Base-by-base conservation (phyloP, 2,329 filamentous ascomycete genomes). In the Phialophora expanda region DNA sequence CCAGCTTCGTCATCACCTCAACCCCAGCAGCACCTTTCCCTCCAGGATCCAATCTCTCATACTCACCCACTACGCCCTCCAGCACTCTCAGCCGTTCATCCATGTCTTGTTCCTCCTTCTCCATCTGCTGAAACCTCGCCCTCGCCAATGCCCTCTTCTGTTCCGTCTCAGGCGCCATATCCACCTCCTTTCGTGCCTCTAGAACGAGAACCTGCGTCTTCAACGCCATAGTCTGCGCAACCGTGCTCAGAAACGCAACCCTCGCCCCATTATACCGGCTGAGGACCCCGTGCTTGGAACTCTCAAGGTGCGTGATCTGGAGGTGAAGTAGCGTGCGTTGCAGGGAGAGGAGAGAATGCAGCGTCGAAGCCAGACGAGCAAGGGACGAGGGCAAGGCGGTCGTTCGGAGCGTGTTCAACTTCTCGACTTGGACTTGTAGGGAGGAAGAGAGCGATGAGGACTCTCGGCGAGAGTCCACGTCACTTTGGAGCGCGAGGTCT, bases 41-140 rank as follows among this genome's bases (percentile, higher is more conserved):
- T 46, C 30, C 65, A 14, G 56, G 53, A 50, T 75, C 75, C 2
- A 69, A 70, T 64, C 68, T 70, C 9, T 78, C 76, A 67, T 79
- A 81, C 24, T 69, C 70, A 22, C 73, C 73, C 61, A 81, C 65
- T 20, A 78, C 75, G 28, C 74, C 69, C 57, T 74, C 62, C 5
- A 77, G 74, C 24, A 73, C 60, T 6, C 57, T 70, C 48, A 74
- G 66, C 59, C 71, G 74, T 51, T 76, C 74, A 41, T 78, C 74
- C 44, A 81, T 56, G 17, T 74, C 75, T 56, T 75, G 72, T 54
- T 79, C 78, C 54, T 80, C 77, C 34, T 70, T 74, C 30, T 74
- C 74, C 64, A 81, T 66, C 12, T 72, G 61, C n/a, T 54, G 71
- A 56, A 73, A 67, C 53, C 70, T 75, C 56, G 76, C 75, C 32